Evolutionary conservation across 2,329 filamentous ascomycete species (phyloP), one percentile per base, ranked within the genome.

Genomic region (Colletotrichum spinosum): DNA sequence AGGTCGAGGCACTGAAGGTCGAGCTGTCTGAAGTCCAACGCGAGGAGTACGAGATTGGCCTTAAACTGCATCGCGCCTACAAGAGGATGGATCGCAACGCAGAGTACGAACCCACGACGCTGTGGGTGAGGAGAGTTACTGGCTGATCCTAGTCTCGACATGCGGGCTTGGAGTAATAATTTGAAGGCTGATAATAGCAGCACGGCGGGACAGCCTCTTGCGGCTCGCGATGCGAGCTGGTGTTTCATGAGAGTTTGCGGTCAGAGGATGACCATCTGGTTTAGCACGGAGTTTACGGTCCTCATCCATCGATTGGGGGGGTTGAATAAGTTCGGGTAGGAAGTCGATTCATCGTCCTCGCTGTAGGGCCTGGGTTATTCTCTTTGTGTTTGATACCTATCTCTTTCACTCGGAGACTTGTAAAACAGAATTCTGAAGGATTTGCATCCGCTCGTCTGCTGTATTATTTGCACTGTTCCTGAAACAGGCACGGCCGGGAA

Each of bases 41-140:
- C 68, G 89, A 95, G 76, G 90, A 94, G 76, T 91, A 95, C 72
- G 92, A 96, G 60, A 79, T 94, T 46, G 92, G 92, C 1, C 79
- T 96, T 71, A 90, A 89, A 76, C 81, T 96, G 59, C 88, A 92
- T 74, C 82, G 91, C 25, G 90, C 91, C 9, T 90, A 92, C 78
- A 94, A 93, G 80, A 86, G 92, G 52, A 84, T 89, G 70, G 91
- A 94, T 71, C 86, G 90, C 68, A 85, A 90, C 56, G 84, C 84
- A 2, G 82, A 84, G 39, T 90, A 83, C 71, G 89, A 92, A 72
- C 87, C 87, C 10, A 90, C 89, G 0, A 86, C 86, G 37, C 78
- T 97, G 9, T 97, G 93, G 93, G 91, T 97, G 54, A 86, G 90
- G 72, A 84, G 93, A 68, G 90, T 94, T 67, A 94, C 92, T 17